Evolutionary conservation across 768 basidiomycete genomes (phyloP).

Genomic region (Hydnomerulius pinastri): DNA sequence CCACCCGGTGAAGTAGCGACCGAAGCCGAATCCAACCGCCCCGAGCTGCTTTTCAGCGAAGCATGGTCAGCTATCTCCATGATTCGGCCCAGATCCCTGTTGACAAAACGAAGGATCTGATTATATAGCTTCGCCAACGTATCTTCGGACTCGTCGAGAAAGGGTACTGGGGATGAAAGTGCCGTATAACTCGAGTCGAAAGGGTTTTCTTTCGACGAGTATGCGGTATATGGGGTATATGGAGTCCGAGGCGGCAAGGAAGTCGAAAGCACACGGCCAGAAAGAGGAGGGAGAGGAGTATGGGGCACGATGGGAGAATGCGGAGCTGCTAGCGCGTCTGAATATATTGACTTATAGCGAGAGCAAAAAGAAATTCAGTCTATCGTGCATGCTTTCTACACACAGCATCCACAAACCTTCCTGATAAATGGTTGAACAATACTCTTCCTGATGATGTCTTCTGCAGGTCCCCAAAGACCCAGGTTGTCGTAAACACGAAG

Average conservation of each 20-base stretch:
- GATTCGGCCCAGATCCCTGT: conserved; percentile 69
- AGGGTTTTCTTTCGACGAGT: conserved; percentile 42
- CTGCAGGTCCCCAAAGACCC: conserved; percentile 83
- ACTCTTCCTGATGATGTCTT: conserved; percentile 76
- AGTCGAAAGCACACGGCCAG: conserved; percentile 16
- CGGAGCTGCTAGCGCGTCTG: conserved; percentile 65
- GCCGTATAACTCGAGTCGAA: conserved; percentile 32
- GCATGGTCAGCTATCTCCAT: conserved; percentile 78
- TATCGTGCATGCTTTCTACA: background rate
- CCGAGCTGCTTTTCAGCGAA: conserved; percentile 47
- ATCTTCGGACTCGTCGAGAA: conserved; percentile 68
- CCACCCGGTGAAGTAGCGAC: background rate
- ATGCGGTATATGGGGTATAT: conserved; percentile 52
- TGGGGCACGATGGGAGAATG: conserved; percentile 77
- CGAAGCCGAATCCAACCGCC: conserved; percentile 14
- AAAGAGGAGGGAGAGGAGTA: conserved; percentile 54
- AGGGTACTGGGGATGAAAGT: conserved; percentile 40
- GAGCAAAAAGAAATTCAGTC: conserved; percentile 2
- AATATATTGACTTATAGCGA: conserved; percentile 65
- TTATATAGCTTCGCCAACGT: conserved; percentile 79
- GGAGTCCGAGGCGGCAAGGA: conserved; percentile 55
- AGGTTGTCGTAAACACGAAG: conserved; percentile 78
- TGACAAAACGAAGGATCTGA: conserved; percentile 77
- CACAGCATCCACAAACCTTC: conserved; percentile 50
- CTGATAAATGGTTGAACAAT: conserved; percentile 76